Evolutionary conservation across 345 rosid species (phyloP), one percentile per base, ranked within the genome.

Genomic region (Atalantia buxifolia): DNA sequence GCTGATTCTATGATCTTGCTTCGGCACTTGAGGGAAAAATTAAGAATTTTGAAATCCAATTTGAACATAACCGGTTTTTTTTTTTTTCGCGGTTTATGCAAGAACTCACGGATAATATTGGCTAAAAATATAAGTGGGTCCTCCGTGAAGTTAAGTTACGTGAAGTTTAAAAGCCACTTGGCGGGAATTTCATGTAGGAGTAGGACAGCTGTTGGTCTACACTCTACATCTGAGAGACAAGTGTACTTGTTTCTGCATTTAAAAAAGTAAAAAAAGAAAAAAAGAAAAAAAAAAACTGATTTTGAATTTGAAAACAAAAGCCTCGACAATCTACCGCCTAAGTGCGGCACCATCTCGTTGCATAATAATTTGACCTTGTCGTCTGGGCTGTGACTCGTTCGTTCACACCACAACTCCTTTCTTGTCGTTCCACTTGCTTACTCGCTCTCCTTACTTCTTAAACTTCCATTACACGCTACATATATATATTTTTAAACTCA

Each of bases 51-150:
- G 66, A 83, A 75, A 62, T 75, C 72, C 48, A 77, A 78, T 67
- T 79, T 85, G 77, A 77, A 71, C 90, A 89, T 85, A 24, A 80
- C 84, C 64, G 69, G 36, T 33, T 0, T 10, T n/a, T 12, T 22
- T 56, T 22, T 56, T 50, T 18, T 53, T 22, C 21, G 66, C 56
- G 72, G 72, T 25, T 33, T 24, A 35, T 3, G 22, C n/a, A 45
- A 63, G 63, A 75, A 10, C 30, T 16, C 65, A 35, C 2, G 38
- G 78, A 50, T 56, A 30, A 66, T 76, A 31, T n/a, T 33, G 35
- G 63, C 53, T 27, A 66, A 76, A 76, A 66, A 55, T 18, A 18
- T 6, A 31, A 0, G 71, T 25, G 25, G 64, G 65, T 42, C 77
- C 69, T 16, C 53, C 7, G 35, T 16, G 55, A 12, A 40, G 9